Evolutionary conservation across 176 grass and related monocot genomes (phyloP), one percentile per base, ranked within the genome.

Genomic region (Puccinellia tenuiflora): DNA sequence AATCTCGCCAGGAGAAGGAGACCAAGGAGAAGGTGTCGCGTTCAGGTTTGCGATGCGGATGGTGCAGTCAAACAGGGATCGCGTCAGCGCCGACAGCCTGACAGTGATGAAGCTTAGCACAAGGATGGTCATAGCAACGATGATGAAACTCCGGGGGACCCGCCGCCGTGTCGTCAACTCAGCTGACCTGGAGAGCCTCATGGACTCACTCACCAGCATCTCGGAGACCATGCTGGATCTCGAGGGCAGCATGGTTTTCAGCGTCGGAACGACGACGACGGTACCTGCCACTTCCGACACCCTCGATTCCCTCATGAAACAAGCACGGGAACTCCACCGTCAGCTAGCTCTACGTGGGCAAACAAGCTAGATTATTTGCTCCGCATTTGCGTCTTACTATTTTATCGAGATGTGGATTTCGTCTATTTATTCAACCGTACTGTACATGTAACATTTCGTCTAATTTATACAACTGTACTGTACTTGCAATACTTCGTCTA

Each of bases 151-250:
- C 59, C 2, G 0, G 59, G 26, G 11, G 12, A 2, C 16, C 2
- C 6, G 15, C 6, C 1, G 5, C 6, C 0, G 0, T 0, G 5
- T n/a, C 9, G 10, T 59, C 10, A 24, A 12, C 1, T 11, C 0
- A 9, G 62, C 16, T 34, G 29, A 65, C 3, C 16, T 34, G 16
- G 16, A 34, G 3, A 65, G 16, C 15, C 30, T 65, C 29, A 9
- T 65, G 30, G 3, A 20, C 30, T 20, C 30, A 0, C 30, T 65
- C 0, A 18, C 62, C 2, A 20, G 30, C 1, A 3, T 65, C 3
- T 65, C 61, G 15, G 15, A 64, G 62, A 35, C 7, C 30, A 65
- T 65, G 30, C 1, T 34, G 30, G 62, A 65, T 65, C 62, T 65
- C 0, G 62, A 65, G 30, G 16, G 62, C 3, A 9, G 24, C 24